These are phyloP conservation scores for Venturia effusa DNA, from an alignment of 2,329 filamentous ascomycete genomes.

Conservation along the genomic window DNA sequence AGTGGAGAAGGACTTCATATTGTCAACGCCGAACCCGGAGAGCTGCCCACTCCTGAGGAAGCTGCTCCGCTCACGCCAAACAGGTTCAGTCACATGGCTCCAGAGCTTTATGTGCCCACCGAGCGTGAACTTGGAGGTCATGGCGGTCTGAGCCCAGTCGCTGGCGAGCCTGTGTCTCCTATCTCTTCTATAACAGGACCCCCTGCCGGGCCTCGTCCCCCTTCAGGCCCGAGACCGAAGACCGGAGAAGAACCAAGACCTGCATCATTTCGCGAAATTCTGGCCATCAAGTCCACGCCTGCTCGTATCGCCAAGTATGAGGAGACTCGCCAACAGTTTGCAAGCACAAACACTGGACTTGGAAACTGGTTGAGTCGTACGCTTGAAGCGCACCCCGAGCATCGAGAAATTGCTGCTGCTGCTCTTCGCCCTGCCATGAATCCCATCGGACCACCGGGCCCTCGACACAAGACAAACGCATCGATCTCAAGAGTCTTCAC, in stretches of 20 bases:
- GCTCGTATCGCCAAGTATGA: conserved; percentile 68
- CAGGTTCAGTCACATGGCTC: neutral
- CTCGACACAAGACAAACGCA: conserved; percentile 24
- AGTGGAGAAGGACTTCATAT: conserved; percentile 13
- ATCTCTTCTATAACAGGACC: neutral
- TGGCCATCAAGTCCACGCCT: conserved; percentile 51
- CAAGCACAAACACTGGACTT: conserved; percentile 65
- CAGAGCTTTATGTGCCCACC: neutral
- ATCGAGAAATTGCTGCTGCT: conserved; percentile 29
- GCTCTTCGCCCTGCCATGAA: conserved; percentile 7
- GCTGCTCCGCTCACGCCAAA: neutral
- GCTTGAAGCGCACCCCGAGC: conserved; percentile 40
- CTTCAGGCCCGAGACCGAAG: conserved; percentile 5
- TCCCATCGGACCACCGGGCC: neutral
- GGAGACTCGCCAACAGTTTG: conserved; percentile 60
- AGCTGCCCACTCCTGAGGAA: conserved; percentile 11
- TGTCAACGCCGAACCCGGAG: conserved; percentile 13
- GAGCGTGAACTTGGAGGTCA: neutral
- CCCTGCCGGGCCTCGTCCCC: conserved; percentile 6
- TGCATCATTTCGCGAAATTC: conserved; percentile 57
- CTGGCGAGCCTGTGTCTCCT: neutral
- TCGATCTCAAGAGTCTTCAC: conserved; percentile 24
- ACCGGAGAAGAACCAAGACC: conserved; percentile 3
- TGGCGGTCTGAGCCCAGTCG: neutral
- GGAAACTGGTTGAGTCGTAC: conserved; percentile 45